phyloP scores from a whole-genome alignment of 345 rosid genomes.

The Aurinia saxatilis region DNA sequence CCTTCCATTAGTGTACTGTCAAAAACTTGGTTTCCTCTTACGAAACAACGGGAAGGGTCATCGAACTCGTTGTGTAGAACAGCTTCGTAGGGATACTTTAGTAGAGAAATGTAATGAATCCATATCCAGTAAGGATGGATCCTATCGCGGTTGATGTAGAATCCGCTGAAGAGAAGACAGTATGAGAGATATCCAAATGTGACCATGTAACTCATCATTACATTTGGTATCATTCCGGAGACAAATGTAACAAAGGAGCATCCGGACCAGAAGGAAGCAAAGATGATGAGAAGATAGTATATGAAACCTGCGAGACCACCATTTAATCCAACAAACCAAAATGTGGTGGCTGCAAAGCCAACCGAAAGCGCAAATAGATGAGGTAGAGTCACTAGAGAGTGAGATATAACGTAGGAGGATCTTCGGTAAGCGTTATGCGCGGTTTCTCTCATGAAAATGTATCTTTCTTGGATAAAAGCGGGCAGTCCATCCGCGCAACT shows the following conservation, averaged over 20 bases:
- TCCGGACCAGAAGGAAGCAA: slow-evolving; percentile 81
- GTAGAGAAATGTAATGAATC: slow-evolving; percentile 82
- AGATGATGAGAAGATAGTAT: slow-evolving; percentile 47
- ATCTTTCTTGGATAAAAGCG: slow-evolving; percentile 48
- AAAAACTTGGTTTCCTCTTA: slow-evolving; percentile 61
- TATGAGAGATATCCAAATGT: slow-evolving; percentile 63
- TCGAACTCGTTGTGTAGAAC: slow-evolving; percentile 59
- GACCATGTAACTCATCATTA: slow-evolving; percentile 69
- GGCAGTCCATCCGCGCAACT: slow-evolving; percentile 43
- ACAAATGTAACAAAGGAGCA: slow-evolving; percentile 78
- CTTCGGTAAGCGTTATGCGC: slow-evolving; percentile 44
- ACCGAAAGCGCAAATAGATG: slow-evolving; percentile 53
- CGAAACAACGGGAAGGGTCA: slow-evolving; percentile 51
- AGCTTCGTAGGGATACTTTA: slow-evolving; percentile 71
- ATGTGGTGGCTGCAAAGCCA: slow-evolving; percentile 58
- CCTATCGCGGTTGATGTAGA: slow-evolving; percentile 62
- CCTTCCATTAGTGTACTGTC: slow-evolving; percentile 52
- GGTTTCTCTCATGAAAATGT: slow-evolving; percentile 73
- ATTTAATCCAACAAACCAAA: slow-evolving; percentile 58
- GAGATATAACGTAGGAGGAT: slow-evolving; percentile 82
- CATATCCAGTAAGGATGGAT: slow-evolving; percentile 71
- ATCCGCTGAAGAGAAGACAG: slow-evolving; percentile 80
- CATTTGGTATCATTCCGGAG: slow-evolving; percentile 64
- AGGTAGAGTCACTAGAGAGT: slow-evolving; percentile 55
- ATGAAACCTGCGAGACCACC: slow-evolving; percentile 58